A percentile compares a stretch with the other conserved stretches of the same genome.
Conservation (phyloP, 2,329 filamentous ascomycete species). For the Colletotrichum lentis region DNA sequence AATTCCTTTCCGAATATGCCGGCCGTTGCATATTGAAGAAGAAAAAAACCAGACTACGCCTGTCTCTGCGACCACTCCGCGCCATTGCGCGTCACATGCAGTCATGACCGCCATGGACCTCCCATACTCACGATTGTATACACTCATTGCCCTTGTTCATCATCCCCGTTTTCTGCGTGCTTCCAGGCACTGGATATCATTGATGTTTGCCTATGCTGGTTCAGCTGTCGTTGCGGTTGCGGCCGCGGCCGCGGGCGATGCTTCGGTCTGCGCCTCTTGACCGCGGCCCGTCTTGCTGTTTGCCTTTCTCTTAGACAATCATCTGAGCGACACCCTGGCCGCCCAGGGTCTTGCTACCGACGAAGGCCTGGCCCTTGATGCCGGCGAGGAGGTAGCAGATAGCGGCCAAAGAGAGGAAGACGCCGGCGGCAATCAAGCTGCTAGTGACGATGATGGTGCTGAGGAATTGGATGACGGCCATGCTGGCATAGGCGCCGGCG, state of each 20-base stretch:
- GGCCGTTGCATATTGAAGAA: conserved; percentile 34
- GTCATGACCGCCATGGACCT: neutral
- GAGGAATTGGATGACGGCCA: conserved; percentile 86
- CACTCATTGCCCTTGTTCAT: conserved; percentile 19
- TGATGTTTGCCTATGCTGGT: conserved; percentile 7
- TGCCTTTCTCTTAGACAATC: conserved; percentile 74
- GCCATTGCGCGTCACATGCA: conserved; percentile 5
- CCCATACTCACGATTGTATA: conserved; percentile 21
- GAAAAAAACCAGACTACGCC: neutral
- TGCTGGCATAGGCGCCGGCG: conserved; percentile 81
- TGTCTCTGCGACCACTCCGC: conserved; percentile 1
- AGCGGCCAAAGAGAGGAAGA: conserved; percentile 79
- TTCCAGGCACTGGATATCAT: conserved; percentile 37
- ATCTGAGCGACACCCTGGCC: conserved; percentile 95
- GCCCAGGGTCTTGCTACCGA: conserved; percentile 94
- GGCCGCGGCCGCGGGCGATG: neutral
- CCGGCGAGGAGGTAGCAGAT: conserved; percentile 83
- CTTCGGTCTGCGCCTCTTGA: conserved; percentile 3
- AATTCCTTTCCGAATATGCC: conserved; percentile 36
- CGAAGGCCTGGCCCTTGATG: conserved; percentile 83
- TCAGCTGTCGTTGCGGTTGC: conserved; percentile 10
- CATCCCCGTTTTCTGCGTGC: conserved; percentile 25
- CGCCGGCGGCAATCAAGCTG: conserved; percentile 84
- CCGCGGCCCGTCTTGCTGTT: conserved; percentile 8
- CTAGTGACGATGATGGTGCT: conserved; percentile 72